Base-by-base conservation (phyloP, 2,329 filamentous ascomycete genomes). In the Epichloe sibirici region DNA sequence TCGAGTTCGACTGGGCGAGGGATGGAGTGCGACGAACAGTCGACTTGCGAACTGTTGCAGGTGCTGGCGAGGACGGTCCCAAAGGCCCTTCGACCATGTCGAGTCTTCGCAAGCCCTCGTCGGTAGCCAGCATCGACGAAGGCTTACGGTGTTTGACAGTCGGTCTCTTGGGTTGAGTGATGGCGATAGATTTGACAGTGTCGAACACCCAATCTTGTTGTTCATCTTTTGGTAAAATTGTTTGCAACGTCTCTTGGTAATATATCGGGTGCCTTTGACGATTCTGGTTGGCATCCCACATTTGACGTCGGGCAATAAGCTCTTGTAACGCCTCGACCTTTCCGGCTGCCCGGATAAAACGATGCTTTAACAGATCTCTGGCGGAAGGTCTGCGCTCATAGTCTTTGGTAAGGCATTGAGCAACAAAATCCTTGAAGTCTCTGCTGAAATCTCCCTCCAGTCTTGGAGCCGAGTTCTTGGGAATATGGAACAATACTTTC, bases 171-270 rank as follows among this genome's bases (percentile, higher is more conserved):
- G 80, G 75, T 3, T 65, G 66, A 1, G 13, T 21, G 1, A 48
- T 25, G 35, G 61, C 76, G 35, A 84, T 74, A 0, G 86, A 88
- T 67, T 88, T 93, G 63, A 97, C 83, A 0, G 91, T 97, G 63
- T 96, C 91, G 65, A 97, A 97, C 2, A 95, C 85, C 91, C 91
- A 97, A 57, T 88, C 90, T 57, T 95, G 89, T 15, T 87, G 76
- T 5, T 90, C 84, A 39, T 80, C 74, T 58, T 75, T 81, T 2
- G 80, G 76, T 2, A 79, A 76, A 51, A 94, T 78, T 8, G 80
- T 83, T 60, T 85, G 81, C 48, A 97, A 74, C 3, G 91, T 95
- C 71, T 97, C 91, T 61, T 95, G 90, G 68, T 97, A 97, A 69
- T 91, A 95, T 61, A 87, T 86, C 1, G 85, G 79, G 62, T 88